Evolutionary conservation across 805 yeast genomes (phyloP).

Genomic region (Metschnikowia reukaufii): DNA sequence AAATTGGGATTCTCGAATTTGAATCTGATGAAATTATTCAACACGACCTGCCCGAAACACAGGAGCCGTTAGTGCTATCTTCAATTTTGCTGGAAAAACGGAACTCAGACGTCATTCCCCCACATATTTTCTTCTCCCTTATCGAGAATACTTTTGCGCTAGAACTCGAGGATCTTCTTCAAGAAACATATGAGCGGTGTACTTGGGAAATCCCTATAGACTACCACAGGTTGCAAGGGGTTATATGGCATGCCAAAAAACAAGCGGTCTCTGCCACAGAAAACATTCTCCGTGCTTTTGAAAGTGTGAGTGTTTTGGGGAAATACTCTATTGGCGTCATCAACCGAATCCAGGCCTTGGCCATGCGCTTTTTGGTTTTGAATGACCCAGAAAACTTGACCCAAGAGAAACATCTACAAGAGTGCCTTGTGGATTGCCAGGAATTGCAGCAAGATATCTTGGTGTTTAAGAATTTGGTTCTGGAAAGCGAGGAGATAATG

Average conservation of each 20-base stretch:
- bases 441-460: conserved; percentile 7
- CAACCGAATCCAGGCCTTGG: conserved; percentile 14
- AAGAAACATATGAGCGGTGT: background rate
- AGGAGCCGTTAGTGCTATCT: background rate
- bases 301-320: conserved; percentile 10
- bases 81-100: background rate
- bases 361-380: conserved; percentile 10
- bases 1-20: background rate
- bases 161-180: background rate
- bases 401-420: background rate
- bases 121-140: background rate
- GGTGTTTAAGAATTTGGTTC: background rate
- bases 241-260: conserved; percentile 6
- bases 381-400: background rate
- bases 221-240: background rate
- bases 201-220: background rate
- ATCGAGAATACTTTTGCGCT: background rate
- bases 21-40: background rate
- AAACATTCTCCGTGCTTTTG: conserved; percentile 13
- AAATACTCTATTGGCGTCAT: conserved; percentile 8
- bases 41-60: background rate
- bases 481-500: conserved; percentile 4
- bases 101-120: background rate
- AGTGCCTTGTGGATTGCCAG: conserved; percentile 1
- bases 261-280: conserved; percentile 9